phyloP scores from a whole-genome alignment of 1,284 basidiomycete species.

The Vanrija humicola region DNA sequence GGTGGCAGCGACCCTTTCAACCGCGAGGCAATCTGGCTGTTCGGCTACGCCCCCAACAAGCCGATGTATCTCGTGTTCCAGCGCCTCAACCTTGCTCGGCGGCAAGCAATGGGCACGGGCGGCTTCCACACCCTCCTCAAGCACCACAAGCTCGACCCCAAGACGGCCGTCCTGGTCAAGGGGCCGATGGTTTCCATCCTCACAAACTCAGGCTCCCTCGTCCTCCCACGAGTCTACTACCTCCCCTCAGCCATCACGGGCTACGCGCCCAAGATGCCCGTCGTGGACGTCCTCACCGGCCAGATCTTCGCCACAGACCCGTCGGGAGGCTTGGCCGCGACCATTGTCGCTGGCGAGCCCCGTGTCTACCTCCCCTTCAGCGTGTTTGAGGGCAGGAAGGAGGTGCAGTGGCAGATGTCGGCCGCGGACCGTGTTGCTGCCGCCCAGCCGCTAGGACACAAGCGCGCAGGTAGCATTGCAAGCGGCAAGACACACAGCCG shows the following conservation, averaged over 20 bases:
- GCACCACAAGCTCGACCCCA: slow-evolving; percentile 44
- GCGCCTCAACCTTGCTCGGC: slow-evolving; percentile 61
- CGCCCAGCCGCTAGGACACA: no score
- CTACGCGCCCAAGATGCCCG: slow-evolving; percentile 53
- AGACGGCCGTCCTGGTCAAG: slow-evolving; percentile 61
- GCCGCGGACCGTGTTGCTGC: background rate
- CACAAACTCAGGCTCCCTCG: slow-evolving; percentile 59
- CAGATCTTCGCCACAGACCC: slow-evolving; percentile 51
- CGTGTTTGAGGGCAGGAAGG: slow-evolving; percentile 12
- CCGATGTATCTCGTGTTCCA: slow-evolving; percentile 56
- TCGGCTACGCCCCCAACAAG: slow-evolving; percentile 50
- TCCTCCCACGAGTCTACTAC: slow-evolving; percentile 38
- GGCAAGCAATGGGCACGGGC: slow-evolving; percentile 54
- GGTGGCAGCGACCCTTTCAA: slow-evolving; percentile 51
- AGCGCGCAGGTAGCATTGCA: no score
- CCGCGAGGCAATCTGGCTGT: slow-evolving; percentile 48
- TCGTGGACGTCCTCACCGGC: slow-evolving; percentile 64
- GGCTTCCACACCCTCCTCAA: slow-evolving; percentile 58
- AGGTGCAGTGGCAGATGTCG: slow-evolving; percentile 11
- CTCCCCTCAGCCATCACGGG: slow-evolving; percentile 37
- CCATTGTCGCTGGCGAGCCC: slow-evolving; percentile 37
- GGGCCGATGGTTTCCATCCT: slow-evolving; percentile 63
- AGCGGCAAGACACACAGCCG: no score
- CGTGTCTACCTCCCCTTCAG: slow-evolving; percentile 39
- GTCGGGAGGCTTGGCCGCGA: slow-evolving; percentile 48